Base-by-base conservation (phyloP, 2,329 filamentous ascomycete genomes). In the Leptodontidium sp. region DNA sequence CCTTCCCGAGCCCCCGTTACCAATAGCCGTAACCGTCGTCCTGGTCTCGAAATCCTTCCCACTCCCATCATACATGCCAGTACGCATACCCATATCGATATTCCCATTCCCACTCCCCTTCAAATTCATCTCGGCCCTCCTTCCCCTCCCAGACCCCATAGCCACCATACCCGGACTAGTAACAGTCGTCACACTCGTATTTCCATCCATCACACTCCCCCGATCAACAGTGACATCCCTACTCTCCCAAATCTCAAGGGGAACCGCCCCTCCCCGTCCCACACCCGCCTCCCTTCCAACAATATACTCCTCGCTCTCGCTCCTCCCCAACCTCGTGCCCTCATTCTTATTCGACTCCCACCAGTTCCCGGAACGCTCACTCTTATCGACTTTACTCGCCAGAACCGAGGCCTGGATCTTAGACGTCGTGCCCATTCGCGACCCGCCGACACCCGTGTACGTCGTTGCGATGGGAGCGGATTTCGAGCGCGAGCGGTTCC, bases 171-270 rank as follows among this genome's bases (percentile, higher is more conserved):
- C 35, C 7, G 38, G 35, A 14, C 7, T 14, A 8, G 45, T 21
- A 12, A 63, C n/a, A 9, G 45, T 52, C 29, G 32, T 40, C 8
- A 63, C 45, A 14, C 17, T 17, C 8, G 24, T 32, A 24, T 6
- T 21, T 8, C 43, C 1, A 38, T 68, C 57, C 17, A 43, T 59
- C 57, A 70, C 63, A 65, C 67, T 72, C 17, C 70, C 71, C 11
- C 65, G 63, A 57, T 74, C 71, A 32, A 74, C 52, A 35, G 72
- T 71, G 40, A 73, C 70, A 50, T 71, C 68, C 32, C 70, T 71
- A 47, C 67, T 70, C 29, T 73, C 70, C 73, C 72, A 75, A 11
- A 75, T 74, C 68, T 75, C 72, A 12, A 75, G 24, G 9, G 71
- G 71, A 1, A 70, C 67, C 21, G 57, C 65, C 17, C 65, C 58